Percentiles rank a stretch among this genome's conserved stretches.
These are phyloP conservation scores for Mucor indicus DNA, from an alignment of 371 early-diverging fungal genomes.

Conservation along the genomic window DNA sequence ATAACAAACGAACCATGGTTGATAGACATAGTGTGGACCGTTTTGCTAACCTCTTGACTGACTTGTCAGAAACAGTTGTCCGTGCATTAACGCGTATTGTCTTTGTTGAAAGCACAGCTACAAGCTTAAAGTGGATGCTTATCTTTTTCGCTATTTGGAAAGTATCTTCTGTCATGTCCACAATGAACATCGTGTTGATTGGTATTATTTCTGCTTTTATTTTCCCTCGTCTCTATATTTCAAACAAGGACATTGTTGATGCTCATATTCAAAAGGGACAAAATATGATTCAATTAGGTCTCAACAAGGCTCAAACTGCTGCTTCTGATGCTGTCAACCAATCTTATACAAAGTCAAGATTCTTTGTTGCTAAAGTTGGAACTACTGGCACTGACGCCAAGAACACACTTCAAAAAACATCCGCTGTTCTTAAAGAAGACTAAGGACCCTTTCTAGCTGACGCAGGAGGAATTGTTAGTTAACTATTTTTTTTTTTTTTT, in stretches of 20 bases:
- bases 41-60: constrained; percentile 28
- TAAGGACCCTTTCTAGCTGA: no score
- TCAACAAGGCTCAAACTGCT: constrained; percentile 18
- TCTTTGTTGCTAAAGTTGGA: constrained; percentile 21
- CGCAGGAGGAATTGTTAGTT: no score
- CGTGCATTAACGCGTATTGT: constrained; percentile 41
- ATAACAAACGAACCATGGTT: constrained; percentile 15
- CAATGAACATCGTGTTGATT: constrained; percentile 24
- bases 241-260: constrained; percentile 42
- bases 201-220: constrained; percentile 30
- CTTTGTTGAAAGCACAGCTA: constrained; percentile 35
- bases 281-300: constrained; percentile 15
- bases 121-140: constrained; percentile 38
- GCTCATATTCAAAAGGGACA: constrained; percentile 40
- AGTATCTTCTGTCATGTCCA: constrained; percentile 34
- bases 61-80: constrained; percentile 34
- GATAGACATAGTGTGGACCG: constrained; percentile 25
- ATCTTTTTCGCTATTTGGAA: constrained; percentile 39
- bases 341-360: constrained; percentile 22
- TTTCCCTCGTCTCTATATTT: constrained; percentile 38
- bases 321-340: constrained; percentile 18
- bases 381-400: constrained; percentile 36
- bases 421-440: constrained; percentile 19
- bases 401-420: constrained; percentile 18
- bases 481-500: no score